Percentiles rank a stretch among this genome's conserved stretches.
Evolutionary conservation across 768 basidiomycete genomes (phyloP).

Genomic region (Podaxis carcinomalis): DNA sequence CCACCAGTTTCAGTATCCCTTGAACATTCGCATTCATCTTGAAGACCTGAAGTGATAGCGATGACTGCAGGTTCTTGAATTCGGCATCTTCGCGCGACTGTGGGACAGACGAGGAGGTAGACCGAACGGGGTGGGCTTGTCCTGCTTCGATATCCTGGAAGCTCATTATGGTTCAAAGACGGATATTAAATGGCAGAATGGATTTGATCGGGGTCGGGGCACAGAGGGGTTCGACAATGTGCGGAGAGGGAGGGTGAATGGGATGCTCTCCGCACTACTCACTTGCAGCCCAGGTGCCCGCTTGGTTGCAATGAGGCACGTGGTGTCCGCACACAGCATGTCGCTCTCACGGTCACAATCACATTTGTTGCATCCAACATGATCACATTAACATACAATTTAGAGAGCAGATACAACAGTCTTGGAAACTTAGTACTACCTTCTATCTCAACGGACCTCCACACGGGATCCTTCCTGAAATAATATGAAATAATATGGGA

Average conservation of each 20-base stretch:
- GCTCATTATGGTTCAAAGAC: conserved; percentile 33
- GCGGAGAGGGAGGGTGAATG: not conserved
- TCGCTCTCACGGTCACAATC: not conserved
- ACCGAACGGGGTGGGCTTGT: conserved; percentile 29
- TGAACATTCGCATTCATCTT: conserved; percentile 98
- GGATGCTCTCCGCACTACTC: not conserved
- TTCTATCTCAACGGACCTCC: too few species aligned
- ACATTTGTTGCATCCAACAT: not conserved
- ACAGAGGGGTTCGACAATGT: not conserved
- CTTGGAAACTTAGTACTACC: too few species aligned
- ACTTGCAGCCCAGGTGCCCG: not conserved
- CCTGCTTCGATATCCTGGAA: conserved; percentile 57
- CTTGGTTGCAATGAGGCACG: not conserved
- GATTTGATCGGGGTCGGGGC: not conserved
- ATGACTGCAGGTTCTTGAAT: conserved; percentile 73
- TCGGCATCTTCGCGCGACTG: conserved; percentile 64
- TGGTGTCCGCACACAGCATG: not conserved
- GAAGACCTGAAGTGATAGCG: conserved; percentile 90
- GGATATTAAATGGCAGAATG: not conserved
- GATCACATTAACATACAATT: not conserved
- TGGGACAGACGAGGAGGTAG: conserved; percentile 27
- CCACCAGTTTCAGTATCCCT: conserved; percentile 93
- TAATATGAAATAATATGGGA: too few species aligned
- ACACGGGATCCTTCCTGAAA: too few species aligned
- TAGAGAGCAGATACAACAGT: not conserved